Evolutionary conservation across 257 asterid genomes (phyloP).

Genomic region (Solanum rostratum): DNA sequence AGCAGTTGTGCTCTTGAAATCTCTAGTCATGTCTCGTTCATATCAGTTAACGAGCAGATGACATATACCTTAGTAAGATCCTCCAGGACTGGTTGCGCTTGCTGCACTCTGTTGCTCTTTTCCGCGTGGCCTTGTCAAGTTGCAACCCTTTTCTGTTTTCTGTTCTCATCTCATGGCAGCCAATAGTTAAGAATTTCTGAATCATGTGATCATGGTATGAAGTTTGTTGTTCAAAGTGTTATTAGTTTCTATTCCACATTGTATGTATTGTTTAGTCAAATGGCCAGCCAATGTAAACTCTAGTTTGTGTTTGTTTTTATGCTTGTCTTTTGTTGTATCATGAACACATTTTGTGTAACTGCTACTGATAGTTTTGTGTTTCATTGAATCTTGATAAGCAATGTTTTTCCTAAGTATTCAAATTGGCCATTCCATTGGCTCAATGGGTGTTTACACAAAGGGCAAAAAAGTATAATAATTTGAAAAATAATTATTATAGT

Average conservation of each 20-base stretch:
- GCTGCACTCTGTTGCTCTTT: background rate
- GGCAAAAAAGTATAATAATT: background rate
- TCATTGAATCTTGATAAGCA: background rate
- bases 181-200: background rate
- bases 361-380: background rate
- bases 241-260: background rate
- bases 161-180: background rate
- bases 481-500: background rate
- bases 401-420: background rate
- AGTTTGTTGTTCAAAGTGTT: background rate
- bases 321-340: background rate
- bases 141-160: background rate
- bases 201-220: background rate
- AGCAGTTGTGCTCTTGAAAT: background rate
- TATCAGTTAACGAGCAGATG: slow-evolving; percentile 4
- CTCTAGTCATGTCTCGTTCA: background rate
- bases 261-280: background rate
- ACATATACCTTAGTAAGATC: slow-evolving; percentile 11
- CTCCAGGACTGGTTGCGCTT: background rate
- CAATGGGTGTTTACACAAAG: background rate
- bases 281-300: background rate
- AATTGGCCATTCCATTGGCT: background rate
- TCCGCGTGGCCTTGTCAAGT: background rate
- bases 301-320: background rate
- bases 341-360: background rate